Evolutionary conservation across 2,329 filamentous ascomycete species (phyloP).

Genomic region (Penicillium sp.): DNA sequence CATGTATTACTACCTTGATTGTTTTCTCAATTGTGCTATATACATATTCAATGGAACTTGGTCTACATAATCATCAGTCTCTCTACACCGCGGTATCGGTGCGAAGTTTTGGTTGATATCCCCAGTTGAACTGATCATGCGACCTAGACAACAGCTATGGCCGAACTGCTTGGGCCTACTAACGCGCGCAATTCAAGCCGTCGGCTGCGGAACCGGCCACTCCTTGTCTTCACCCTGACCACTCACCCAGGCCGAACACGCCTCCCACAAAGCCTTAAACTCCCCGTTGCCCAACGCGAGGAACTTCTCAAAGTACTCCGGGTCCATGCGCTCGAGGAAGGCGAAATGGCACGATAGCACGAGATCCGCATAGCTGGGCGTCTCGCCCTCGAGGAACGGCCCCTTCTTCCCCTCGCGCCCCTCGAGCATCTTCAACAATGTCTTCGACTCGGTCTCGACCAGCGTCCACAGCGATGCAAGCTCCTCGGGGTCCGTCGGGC

Average conservation of each 20-base stretch:
- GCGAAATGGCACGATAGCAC: slow-evolving; percentile 25
- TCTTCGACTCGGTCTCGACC: slow-evolving; percentile 19
- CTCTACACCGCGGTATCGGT: too few species aligned
- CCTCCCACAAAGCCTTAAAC: slow-evolving; percentile 29
- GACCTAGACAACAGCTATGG: too few species aligned
- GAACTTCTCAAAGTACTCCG: slow-evolving; percentile 23
- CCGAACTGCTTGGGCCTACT: too few species aligned
- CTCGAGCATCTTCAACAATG: slow-evolving; percentile 28
- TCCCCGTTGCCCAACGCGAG: slow-evolving; percentile 29
- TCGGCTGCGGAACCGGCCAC: slow-evolving; percentile 26
- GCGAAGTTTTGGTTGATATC: too few species aligned
- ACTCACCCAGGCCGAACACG: slow-evolving; percentile 31
- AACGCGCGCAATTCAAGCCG: slow-evolving; percentile 3
- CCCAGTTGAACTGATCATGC: too few species aligned
- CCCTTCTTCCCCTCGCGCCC: slow-evolving; percentile 31
- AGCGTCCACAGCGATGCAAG: slow-evolving; percentile 20
- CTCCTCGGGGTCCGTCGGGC: slow-evolving; percentile 22
- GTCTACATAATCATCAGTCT: slow-evolving; percentile 11
- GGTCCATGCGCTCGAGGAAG: slow-evolving; percentile 27
- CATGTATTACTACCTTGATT: slow-evolving; percentile 35
- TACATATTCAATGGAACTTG: slow-evolving; percentile 25
- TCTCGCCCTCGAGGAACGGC: slow-evolving; percentile 36
- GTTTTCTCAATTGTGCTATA: slow-evolving; percentile 28
- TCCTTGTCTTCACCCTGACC: slow-evolving; percentile 36
- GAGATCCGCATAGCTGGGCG: slow-evolving; percentile 32